phyloP scores from a whole-genome alignment of 805 yeast species.

The Candida golubevii region DNA sequence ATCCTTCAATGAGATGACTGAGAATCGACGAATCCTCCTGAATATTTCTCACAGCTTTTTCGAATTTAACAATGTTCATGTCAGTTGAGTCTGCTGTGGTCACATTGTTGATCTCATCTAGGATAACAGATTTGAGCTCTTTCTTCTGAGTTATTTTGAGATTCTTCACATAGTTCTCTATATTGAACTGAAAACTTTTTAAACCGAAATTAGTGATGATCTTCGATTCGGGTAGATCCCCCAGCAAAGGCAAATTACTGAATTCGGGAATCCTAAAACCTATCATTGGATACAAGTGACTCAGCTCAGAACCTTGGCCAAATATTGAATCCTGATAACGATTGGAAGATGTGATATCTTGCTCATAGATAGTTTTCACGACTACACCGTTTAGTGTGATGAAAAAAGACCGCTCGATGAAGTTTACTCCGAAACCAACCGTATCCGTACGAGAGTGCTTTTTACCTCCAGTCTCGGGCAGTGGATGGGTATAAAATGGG shows the following conservation, averaged over 20 bases:
- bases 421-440: conserved; percentile 83
- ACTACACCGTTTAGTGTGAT: conserved; percentile 76
- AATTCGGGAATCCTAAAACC: conserved; percentile 16
- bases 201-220: conserved; percentile 54
- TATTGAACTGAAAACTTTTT: conserved; percentile 57
- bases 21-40: conserved; percentile 26
- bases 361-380: conserved; percentile 13
- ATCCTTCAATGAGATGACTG: conserved; percentile 34
- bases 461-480: conserved; percentile 18
- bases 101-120: conserved; percentile 11
- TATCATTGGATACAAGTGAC: conserved; percentile 15
- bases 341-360: conserved; percentile 12
- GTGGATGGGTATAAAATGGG: conserved; percentile 27
- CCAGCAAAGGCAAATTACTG: background rate
- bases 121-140: conserved; percentile 3
- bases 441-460: conserved; percentile 49
- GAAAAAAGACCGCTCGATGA: conserved; percentile 57
- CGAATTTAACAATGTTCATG: conserved; percentile 10
- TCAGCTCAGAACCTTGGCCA: conserved; percentile 15
- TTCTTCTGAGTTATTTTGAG: conserved; percentile 30
- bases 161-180: conserved; percentile 46
- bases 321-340: conserved; percentile 42
- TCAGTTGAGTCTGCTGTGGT: background rate
- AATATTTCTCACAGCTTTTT: conserved; percentile 20
- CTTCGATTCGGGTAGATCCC: conserved; percentile 12